These are phyloP conservation scores for Kitagawia praeruptora DNA, from an alignment of 129 eudicot genomes.

Conservation along the genomic window DNA sequence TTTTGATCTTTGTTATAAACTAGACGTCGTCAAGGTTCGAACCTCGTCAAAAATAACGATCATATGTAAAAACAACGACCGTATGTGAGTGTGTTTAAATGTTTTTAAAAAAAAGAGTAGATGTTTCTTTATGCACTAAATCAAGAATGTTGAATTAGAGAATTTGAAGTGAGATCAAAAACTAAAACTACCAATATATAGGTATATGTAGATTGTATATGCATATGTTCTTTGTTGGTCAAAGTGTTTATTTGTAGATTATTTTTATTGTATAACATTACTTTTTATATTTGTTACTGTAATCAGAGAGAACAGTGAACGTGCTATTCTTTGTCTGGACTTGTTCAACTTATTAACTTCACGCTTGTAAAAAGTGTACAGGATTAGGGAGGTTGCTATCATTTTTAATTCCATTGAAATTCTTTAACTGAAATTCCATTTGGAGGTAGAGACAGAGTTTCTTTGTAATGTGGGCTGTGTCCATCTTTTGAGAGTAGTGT, in stretches of 20 bases:
- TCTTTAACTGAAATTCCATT: conserved; percentile 1
- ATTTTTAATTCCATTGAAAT: conserved; percentile 25
- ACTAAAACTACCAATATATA: not conserved
- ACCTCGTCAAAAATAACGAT: too few relatives aligned
- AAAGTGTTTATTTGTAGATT: conserved; percentile 11
- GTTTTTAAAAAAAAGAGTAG: not conserved
- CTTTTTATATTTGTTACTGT: not conserved
- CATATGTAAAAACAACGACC: too few relatives aligned
- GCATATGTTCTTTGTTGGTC: conserved; percentile 21
- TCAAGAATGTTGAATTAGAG: not conserved
- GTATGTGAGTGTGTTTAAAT: too few relatives aligned
- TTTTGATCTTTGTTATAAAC: not conserved
- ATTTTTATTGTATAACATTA: not conserved
- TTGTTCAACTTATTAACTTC: conserved; percentile 28
- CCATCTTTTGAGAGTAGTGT: conserved; percentile 70
- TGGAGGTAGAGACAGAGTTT: not conserved
- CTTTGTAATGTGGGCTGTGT: conserved; percentile 49
- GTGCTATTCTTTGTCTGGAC: conserved; percentile 62
- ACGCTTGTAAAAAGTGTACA: conserved; percentile 31
- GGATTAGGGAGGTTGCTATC: conserved; percentile 18
- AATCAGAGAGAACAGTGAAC: conserved; percentile 33
- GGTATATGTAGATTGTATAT: not conserved
- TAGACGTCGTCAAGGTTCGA: not conserved
- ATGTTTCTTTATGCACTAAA: not conserved
- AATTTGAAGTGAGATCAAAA: not conserved